Percentiles rank a stretch among this genome's conserved stretches.
Evolutionary conservation across 2,329 filamentous ascomycete species (phyloP).

Genomic region (Fusarium austroafricanum): DNA sequence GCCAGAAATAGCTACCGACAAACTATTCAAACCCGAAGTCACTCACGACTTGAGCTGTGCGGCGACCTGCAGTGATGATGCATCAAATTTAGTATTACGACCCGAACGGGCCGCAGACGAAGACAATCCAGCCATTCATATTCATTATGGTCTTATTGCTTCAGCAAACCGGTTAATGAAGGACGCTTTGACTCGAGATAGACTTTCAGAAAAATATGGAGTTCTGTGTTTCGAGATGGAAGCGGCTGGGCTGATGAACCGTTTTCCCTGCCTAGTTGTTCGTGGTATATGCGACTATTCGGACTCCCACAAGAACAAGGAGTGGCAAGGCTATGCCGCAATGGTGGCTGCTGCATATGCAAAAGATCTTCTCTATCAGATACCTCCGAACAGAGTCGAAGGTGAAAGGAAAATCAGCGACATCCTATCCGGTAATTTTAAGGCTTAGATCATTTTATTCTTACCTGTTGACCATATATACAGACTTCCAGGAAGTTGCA

Average conservation of each 20-base stretch:
- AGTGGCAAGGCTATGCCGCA: conserved; percentile 53
- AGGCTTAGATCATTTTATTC: not conserved
- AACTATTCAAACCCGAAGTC: too few species aligned
- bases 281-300: not conserved
- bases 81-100: not conserved
- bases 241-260: not conserved
- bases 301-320: not conserved
- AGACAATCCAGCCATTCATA: conserved; percentile 36
- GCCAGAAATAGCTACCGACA: too few species aligned
- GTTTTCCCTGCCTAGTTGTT: not conserved
- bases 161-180: conserved; percentile 36
- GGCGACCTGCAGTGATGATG: too few species aligned
- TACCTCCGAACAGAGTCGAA: not conserved
- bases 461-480: not conserved
- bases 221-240: not conserved
- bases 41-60: too few species aligned
- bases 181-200: conserved; percentile 1
- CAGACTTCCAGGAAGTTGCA: not conserved
- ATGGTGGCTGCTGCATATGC: conserved; percentile 45
- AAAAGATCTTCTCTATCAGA: conserved; percentile 38
- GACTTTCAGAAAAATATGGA: not conserved
- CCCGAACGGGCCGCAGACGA: conserved; percentile 3
- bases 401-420: not conserved
- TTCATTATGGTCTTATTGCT: conserved; percentile 39
- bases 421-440: not conserved